Evolutionary conservation across 2,329 filamentous ascomycete genomes (phyloP).

Genomic region (Penicillium sp.): DNA sequence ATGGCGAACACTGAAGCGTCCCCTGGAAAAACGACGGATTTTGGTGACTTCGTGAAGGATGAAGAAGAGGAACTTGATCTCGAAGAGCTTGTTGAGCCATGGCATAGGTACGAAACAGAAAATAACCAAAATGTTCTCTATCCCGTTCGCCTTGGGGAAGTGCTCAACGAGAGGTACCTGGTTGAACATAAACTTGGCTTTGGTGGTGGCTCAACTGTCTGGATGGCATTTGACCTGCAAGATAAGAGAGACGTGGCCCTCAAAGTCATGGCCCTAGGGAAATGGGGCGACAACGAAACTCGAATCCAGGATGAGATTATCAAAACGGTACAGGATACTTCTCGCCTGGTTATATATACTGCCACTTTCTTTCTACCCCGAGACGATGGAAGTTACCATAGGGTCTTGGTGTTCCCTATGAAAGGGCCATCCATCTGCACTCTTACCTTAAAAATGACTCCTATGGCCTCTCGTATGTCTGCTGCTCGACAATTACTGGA

Average conservation of each 20-base stretch:
- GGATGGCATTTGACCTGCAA: constrained; percentile 25
- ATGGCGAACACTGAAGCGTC: too few species aligned
- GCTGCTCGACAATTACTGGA: constrained; percentile 26
- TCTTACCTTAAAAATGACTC: constrained; percentile 5
- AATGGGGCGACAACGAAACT: constrained; percentile 18
- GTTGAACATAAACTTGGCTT: constrained; percentile 26
- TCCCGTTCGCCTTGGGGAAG: constrained; percentile 16
- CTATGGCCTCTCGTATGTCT: constrained; percentile 27
- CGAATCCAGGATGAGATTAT: constrained; percentile 22
- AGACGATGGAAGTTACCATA: too few species aligned
- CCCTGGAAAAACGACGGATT: constrained; percentile 1
- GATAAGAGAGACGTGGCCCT: constrained; percentile 21
- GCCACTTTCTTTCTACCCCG: too few species aligned
- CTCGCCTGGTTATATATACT: constrained; percentile 20
- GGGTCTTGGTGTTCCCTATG: constrained; percentile 22
- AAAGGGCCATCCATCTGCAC: constrained; percentile 16
- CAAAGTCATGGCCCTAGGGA: constrained; percentile 18
- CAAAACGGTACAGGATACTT: constrained; percentile 15
- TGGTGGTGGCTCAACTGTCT: constrained; percentile 25
- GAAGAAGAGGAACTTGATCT: constrained; percentile 17
- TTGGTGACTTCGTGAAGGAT: constrained; percentile 13
- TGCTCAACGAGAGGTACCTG: constrained; percentile 22
- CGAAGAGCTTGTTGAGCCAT: constrained; percentile 18
- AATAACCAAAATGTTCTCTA: constrained; percentile 14
- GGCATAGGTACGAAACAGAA: constrained; percentile 14